Evolutionary conservation across 2,329 filamentous ascomycete genomes (phyloP).

Genomic region (Myrmaecium sp.): DNA sequence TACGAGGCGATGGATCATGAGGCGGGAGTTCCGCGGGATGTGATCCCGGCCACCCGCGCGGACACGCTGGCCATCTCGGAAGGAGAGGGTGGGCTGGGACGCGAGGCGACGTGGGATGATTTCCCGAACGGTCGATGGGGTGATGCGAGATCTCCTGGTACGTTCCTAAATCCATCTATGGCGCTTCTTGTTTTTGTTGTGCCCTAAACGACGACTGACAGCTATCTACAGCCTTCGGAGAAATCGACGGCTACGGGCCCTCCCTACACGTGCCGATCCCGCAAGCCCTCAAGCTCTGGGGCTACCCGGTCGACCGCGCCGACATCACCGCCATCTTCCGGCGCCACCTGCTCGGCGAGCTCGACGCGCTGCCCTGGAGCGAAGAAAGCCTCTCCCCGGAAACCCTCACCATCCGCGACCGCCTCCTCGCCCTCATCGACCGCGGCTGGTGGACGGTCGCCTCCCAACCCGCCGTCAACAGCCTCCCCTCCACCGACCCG

Average conservation of each 20-base stretch:
- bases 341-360: constrained; percentile 60
- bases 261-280: constrained; percentile 79
- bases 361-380: constrained; percentile 80
- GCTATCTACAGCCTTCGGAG: constrained; percentile 54
- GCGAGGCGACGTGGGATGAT: constrained; percentile 97
- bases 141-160: constrained; percentile 62
- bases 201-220: constrained; percentile 2
- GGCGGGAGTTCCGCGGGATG: constrained; percentile 57
- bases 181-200: background rate
- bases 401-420: constrained; percentile 60
- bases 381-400: constrained; percentile 77
- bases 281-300: constrained; percentile 74
- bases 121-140: constrained; percentile 95
- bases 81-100: constrained; percentile 72
- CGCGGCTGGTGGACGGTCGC: constrained; percentile 92
- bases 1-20: constrained; percentile 58
- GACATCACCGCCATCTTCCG: constrained; percentile 74
- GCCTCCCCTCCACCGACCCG: constrained; percentile 55
- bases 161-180: constrained; percentile 1
- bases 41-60: constrained; percentile 56
- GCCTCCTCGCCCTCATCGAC: constrained; percentile 62
- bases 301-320: constrained; percentile 47
- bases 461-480: constrained; percentile 86
- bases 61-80: constrained; percentile 89
- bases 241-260: constrained; percentile 97